A percentile compares a stretch with the other conserved stretches of the same genome.
These are phyloP conservation scores for Mesotaenium endlicherianum DNA, from an alignment of 139 green algal genomes.

Conservation along the genomic window DNA sequence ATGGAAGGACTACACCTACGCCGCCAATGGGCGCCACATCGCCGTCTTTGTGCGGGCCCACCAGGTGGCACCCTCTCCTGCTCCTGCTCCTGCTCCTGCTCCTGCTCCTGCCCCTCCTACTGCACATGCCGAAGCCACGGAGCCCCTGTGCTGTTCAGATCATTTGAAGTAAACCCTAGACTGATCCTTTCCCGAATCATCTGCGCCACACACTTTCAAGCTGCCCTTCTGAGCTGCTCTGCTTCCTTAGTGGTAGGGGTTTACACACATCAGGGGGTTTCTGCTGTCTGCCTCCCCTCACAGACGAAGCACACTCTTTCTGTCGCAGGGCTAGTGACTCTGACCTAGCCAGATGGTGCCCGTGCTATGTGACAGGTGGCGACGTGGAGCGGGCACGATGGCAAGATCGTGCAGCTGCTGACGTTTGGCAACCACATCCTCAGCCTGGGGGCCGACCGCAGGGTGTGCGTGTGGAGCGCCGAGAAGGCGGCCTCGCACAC, in stretches of 20 bases:
- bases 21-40: constrained; percentile 71
- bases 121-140: too few species aligned
- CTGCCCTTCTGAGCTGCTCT: neutral
- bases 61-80: too few species aligned
- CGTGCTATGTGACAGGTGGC: constrained; percentile 25
- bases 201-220: neutral
- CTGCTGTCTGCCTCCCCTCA: too few species aligned
- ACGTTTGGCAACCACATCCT: constrained; percentile 78
- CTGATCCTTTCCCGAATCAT: too few species aligned
- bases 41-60: constrained; percentile 69
- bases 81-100: too few species aligned
- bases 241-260: too few species aligned
- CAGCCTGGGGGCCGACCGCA: constrained; percentile 64
- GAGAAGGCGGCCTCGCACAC: neutral
- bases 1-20: constrained; percentile 82
- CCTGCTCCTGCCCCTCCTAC: too few species aligned
- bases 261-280: too few species aligned
- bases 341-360: neutral
- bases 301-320: neutral
- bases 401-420: constrained; percentile 70
- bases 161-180: too few species aligned
- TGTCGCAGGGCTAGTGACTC: neutral
- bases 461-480: constrained; percentile 69
- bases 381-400: constrained; percentile 20
- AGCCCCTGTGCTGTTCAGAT: too few species aligned